Base-by-base conservation (phyloP, 148 eudicot genomes). In the Persicaria tinctoria region DNA sequence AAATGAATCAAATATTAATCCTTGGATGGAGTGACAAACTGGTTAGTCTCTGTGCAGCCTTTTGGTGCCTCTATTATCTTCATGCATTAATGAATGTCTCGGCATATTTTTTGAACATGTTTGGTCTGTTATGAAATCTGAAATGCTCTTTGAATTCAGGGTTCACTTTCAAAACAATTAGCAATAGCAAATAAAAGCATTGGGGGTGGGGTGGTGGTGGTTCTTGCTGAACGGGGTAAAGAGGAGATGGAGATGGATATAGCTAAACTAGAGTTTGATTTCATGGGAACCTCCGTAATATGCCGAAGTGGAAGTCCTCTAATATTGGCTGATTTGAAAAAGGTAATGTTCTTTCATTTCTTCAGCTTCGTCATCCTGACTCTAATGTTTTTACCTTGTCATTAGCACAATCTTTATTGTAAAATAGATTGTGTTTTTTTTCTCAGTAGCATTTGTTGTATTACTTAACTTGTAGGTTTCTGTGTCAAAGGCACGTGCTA, bases 231-330 rank as follows among this genome's bases (percentile, higher is more conserved):
- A 88, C 84, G 98, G 79, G 93, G 91, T 83, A 93, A 91, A 80
- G 94, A 93, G 84, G 92, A 91, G 79, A 93, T 93, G 98, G 98
- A 93, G 86, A 88, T 88, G 88, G 98, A 91, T 81, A 91, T 91
- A 55, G 88, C 89, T 62, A 93, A 87, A 82, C 85, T 93, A 56
- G 98, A 93, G 77, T 91, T 93, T 82, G 86, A 89, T 79, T 91
- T 91, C 79, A 93, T 93, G 98, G 94, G 98, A 72, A 93, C 98
- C 51, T 88, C 89, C 63, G 92, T 93, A 57, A 89, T 93, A 77
- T 93, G 98, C 76, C 85, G 98, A 87, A 93, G 98, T 80, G 98
- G 98, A 73, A 91, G 98, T 83, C 94, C 98, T 79, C 97, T 93
- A 75, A 91, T 93, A 85, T 94, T 93, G 73, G 98, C 97, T 76